These are phyloP conservation scores for Dalbergia cochinchinensis DNA, from an alignment of 306 rosid genomes.

Conservation along the genomic window DNA sequence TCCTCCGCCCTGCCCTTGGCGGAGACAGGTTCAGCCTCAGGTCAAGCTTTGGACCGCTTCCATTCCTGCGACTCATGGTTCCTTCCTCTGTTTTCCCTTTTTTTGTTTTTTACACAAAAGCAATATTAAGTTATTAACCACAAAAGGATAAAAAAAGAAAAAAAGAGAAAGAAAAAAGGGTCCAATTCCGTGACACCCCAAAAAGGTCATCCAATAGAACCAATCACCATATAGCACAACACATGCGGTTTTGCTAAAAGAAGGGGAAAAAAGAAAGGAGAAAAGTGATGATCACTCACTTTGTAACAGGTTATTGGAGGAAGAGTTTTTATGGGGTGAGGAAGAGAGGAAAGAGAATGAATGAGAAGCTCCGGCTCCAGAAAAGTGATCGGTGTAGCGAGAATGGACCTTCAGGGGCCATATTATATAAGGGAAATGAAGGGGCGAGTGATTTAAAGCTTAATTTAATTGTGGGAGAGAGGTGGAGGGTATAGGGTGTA, in stretches of 20 bases:
- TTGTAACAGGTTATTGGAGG: background rate
- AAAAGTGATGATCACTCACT: conserved; percentile 25
- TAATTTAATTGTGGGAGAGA: conserved; percentile 71
- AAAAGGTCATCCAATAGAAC: background rate
- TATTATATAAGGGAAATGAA: conserved; percentile 68
- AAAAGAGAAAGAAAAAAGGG: background rate
- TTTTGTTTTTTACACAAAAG: background rate
- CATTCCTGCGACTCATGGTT: conserved; percentile 79
- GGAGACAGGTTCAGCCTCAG: conserved; percentile 95
- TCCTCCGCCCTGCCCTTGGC: conserved; percentile 62
- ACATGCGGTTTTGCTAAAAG: background rate
- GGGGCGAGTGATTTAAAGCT: conserved; percentile 68
- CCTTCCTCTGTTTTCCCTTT: conserved; percentile 13
- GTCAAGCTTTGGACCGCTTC: conserved; percentile 79
- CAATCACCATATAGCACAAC: background rate
- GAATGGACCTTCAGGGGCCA: conserved; percentile 50
- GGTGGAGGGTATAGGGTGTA: conserved; percentile 61
- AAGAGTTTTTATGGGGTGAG: background rate
- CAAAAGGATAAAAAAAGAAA: background rate
- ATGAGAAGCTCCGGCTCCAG: conserved; percentile 42
- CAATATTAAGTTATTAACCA: background rate
- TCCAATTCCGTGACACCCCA: background rate
- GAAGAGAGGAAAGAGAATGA: conserved; percentile 34
- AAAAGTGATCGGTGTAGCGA: conserved; percentile 51
- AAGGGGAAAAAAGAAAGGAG: background rate